Percentiles rank a stretch among this genome's conserved stretches.
Conservation (phyloP, 148 eudicot species). For the Linanthus parryae region DNA sequence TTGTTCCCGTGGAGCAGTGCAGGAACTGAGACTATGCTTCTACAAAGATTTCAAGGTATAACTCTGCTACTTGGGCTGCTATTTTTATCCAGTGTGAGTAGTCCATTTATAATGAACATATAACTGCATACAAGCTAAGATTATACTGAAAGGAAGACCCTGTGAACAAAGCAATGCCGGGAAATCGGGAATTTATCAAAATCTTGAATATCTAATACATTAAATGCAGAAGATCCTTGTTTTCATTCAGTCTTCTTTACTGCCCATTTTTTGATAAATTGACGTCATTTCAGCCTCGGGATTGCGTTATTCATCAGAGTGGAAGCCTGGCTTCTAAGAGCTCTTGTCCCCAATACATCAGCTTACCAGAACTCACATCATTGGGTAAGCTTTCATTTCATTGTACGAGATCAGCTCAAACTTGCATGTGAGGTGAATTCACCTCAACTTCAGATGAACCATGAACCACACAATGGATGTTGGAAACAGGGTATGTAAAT, state of each 20-base stretch:
- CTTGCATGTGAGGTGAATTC: background rate
- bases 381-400: slow-evolving; percentile 33
- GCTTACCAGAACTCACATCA: slow-evolving; percentile 56
- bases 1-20: slow-evolving; percentile 64
- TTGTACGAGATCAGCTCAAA: background rate
- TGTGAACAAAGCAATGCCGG: too few species aligned
- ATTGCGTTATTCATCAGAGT: slow-evolving; percentile 36
- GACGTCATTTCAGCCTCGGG: slow-evolving; percentile 57
- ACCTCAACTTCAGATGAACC: too few species aligned
- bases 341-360: slow-evolving; percentile 78
- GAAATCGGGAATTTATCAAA: background rate
- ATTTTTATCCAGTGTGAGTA: background rate
- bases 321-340: slow-evolving; percentile 20
- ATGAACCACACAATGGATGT: background rate
- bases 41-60: slow-evolving; percentile 85
- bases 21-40: slow-evolving; percentile 78
- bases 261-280: background rate
- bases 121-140: background rate
- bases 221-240: background rate
- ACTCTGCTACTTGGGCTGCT: slow-evolving; percentile 2
- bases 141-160: background rate
- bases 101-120: background rate
- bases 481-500: background rate
- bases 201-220: background rate
- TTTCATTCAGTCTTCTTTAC: background rate